Percentiles rank a stretch among this genome's conserved stretches.
Evolutionary conservation across 129 eudicot species (phyloP).

Genomic region (Dittrichia graveolens): DNA sequence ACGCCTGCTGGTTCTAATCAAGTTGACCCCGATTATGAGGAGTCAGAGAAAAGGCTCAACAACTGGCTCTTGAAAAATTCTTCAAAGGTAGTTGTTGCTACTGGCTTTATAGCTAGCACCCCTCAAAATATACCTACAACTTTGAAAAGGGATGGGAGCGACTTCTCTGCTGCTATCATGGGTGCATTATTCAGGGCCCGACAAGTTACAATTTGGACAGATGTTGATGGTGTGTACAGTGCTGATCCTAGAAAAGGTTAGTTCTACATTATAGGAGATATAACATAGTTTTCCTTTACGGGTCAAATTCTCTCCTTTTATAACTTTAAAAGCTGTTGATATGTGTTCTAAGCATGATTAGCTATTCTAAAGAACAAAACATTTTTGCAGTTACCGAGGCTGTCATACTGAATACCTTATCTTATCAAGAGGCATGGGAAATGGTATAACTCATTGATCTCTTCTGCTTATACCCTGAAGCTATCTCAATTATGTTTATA

Average conservation of each 20-base stretch:
- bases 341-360: conserved; percentile 16
- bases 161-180: conserved; percentile 98
- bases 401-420: conserved; percentile 71
- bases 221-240: conserved; percentile 97
- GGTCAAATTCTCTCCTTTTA: not conserved
- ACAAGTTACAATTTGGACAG: conserved; percentile 99
- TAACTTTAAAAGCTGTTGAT: conserved; percentile 14
- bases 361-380: conserved; percentile 26
- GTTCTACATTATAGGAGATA: not conserved
- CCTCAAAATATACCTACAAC: conserved; percentile 96
- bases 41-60: conserved; percentile 80
- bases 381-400: conserved; percentile 90
- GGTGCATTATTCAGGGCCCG: conserved; percentile 83
- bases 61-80: conserved; percentile 69
- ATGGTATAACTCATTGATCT: conserved; percentile 57
- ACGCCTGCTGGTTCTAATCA: conserved; percentile 87
- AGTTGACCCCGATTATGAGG: conserved; percentile 94
- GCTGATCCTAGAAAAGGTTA: conserved; percentile 99
- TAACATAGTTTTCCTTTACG: not conserved
- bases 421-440: conserved; percentile 99
- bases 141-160: conserved; percentile 96
- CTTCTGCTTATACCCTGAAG: conserved; percentile 20
- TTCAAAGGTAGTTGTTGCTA: conserved; percentile 73
- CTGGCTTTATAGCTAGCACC: conserved; percentile 95
- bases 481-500: conserved; percentile 12